Base-by-base conservation (phyloP, 805 yeast species). In the Pichia rugopelliculosa region DNA sequence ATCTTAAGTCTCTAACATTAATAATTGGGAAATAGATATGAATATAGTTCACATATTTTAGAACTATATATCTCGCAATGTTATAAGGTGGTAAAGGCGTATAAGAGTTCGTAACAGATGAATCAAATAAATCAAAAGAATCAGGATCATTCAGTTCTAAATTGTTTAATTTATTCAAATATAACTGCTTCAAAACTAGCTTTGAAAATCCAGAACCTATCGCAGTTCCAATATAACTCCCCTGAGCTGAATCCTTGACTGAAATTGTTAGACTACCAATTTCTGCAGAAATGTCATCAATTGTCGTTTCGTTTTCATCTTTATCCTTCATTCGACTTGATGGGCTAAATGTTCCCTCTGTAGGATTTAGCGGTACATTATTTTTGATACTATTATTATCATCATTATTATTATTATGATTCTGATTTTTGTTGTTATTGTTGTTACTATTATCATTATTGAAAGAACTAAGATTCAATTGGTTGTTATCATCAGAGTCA, bases 231-330 rank as follows among this genome's bases (percentile, higher is more conserved):
- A 23, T 20, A 58, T 21, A 57, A 56, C 37, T 57, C 51, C 15
- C 61, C 57, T 36, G 44, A 38, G 12, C 42, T 13, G 21, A 21
- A 11, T 47, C 47, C 20, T 41, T 48, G 36, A 39, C 45, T 20
- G 58, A 43, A 6, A 56, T 52, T 1, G 58, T 56, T 37, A 58
- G 39, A 45, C 59, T 58, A 10, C 62, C 60, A 10, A 58, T 60
- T 18, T 57, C 61, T 1, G 60, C 51, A 3, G 62, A 57, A 12
- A 57, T 53, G 21, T 49, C 47, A n/a, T 58, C 62, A 6, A 58
- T 55, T 10, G 56, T 52, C 13, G 46, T 41, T 33, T 38, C 42
- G 11, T 17, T 33, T 18, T 36, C 20, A 2, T 30, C 9, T 34
- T 36, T 37, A 20, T 37, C 46, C n/a, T 43, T 36, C 18, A 3